Base-by-base conservation (phyloP, 495 filamentous ascomycete genomes). In the Aspergillus taichungensis region DNA sequence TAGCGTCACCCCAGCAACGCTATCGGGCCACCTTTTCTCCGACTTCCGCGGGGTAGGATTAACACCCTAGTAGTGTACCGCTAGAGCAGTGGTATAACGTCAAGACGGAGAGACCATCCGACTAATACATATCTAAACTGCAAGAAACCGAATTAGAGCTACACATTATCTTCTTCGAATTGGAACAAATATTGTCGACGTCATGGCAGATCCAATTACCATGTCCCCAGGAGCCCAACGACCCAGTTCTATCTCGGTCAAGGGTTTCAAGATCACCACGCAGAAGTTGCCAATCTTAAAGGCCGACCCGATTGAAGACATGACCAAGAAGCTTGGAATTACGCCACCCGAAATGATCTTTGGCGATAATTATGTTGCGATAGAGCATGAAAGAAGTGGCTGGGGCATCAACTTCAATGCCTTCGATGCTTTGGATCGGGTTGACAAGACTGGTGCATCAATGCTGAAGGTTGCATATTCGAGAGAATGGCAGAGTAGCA, bases 291-390 rank as follows among this genome's bases (percentile, higher is more conserved):
- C 92, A 33, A 98, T 98, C 61, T 80, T 92, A 24, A 95, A 94
- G 63, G 77, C 88, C 13, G 83, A 75, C 10, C 86, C 91, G 14
- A 97, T 98, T 61, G 91, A 95, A 56, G 77, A 80, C 34, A 86
- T 98, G 80, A 80, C 79, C 12, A 65, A 72, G 41, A 76, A 77
- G 37, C 76, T 98, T 9, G 80, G 81, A 10, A 94, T 98, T 62
- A 74, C 88, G 9, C 81, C 87, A 6, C 92, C 94, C 2, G 92
- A 98, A 67, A 98, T 98, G 92, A 98, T 98, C 31, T 98, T 98
- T 55, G 92, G 92, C 30, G 88, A 98, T 67, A 98, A 98, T 64
- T 70, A 79, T 30, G 81, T 94, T 18, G 62, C 72, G 3, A 75
- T 98, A 18, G 73, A 80, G 45, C 87, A 97, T 63, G 43, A 66